Base-by-base conservation (phyloP, 148 eudicot genomes). In the Amaranthus cruentus region DNA sequence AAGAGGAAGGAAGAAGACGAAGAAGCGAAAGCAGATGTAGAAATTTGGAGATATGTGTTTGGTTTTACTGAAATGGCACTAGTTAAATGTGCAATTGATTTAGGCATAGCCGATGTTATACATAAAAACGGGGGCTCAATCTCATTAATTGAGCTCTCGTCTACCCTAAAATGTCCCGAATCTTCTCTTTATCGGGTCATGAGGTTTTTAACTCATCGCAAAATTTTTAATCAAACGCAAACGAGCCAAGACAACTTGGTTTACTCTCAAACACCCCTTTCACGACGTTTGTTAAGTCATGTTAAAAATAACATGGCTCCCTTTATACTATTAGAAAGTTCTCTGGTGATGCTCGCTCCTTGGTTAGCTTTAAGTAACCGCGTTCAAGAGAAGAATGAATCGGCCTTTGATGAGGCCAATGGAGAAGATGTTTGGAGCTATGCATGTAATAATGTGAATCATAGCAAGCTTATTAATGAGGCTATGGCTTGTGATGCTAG, bases 401-500 rank as follows among this genome's bases (percentile, higher is more conserved):
- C 82, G 11, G 72, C 95, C 0, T 89, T 92, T 42, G 85, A 75
- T 57, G 68, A 65, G 0, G 86, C 82, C 6, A 82, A 88, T 7
- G 92, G 90, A 0, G 52, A 77, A 38, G 87, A 87, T 65, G 66
- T 92, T 11, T 89, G 95, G 95, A 44, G 71, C 6, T 74, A 69
- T 63, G 82, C 90, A 0, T 79, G 83, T 0, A 62, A 74, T 1
- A 81, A 85, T 82, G 78, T 76, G 0, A 60, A 3, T 2, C 84
- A 81, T 38, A 87, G 84, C 71, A 81, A 78, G 86, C 85, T 89
- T 11, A 66, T 92, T 18, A 78, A 89, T 46, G 87, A 86, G 18
- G 95, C 87, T 2, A 86, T 89, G 91, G 87, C 88, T 3, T 82
- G 89, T 62, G 79, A 84, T 76, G 84, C 92, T 3, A 84, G 82